Percentiles rank a stretch among this genome's conserved stretches.
Conservation (phyloP, 495 filamentous ascomycete genomes). For the Annulohypoxylon maeteangense region DNA sequence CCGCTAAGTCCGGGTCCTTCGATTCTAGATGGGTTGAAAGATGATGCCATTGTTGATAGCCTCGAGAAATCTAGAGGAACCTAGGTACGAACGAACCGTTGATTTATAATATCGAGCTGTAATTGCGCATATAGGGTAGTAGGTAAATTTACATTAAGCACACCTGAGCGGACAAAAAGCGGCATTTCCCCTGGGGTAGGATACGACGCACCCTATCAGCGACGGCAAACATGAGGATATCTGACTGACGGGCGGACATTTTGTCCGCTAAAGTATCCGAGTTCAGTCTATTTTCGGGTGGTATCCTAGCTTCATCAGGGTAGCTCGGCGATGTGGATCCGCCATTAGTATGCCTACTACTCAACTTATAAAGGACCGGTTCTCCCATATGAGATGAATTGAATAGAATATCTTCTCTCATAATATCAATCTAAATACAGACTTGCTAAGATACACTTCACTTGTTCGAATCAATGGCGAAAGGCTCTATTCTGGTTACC, state of each 20-base stretch:
- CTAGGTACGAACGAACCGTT: neutral
- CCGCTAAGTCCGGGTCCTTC: neutral
- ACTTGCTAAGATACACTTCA: neutral
- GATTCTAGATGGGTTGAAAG: neutral
- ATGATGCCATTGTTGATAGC: neutral
- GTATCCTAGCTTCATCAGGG: neutral
- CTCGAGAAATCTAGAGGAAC: neutral
- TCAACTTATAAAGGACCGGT: slow-evolving; percentile 17
- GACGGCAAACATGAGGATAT: neutral
- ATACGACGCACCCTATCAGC: slow-evolving; percentile 6
- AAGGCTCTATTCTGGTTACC: slow-evolving; percentile 64
- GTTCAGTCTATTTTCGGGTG: neutral
- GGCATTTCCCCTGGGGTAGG: neutral
- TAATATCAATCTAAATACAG: neutral
- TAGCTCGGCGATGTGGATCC: neutral
- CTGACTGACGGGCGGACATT: slow-evolving; percentile 8
- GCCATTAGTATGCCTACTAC: neutral
- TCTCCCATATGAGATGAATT: neutral
- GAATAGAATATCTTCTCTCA: neutral
- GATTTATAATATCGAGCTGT: neutral
- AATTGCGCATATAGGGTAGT: neutral
- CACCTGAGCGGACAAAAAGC: slow-evolving; percentile 14
- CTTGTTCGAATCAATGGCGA: slow-evolving; percentile 31
- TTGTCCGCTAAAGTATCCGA: slow-evolving; percentile 10
- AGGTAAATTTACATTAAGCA: neutral